Percentiles rank a stretch among this genome's conserved stretches.
Conservation (phyloP, 768 basidiomycete genomes). For the Termitomyces sp. region DNA sequence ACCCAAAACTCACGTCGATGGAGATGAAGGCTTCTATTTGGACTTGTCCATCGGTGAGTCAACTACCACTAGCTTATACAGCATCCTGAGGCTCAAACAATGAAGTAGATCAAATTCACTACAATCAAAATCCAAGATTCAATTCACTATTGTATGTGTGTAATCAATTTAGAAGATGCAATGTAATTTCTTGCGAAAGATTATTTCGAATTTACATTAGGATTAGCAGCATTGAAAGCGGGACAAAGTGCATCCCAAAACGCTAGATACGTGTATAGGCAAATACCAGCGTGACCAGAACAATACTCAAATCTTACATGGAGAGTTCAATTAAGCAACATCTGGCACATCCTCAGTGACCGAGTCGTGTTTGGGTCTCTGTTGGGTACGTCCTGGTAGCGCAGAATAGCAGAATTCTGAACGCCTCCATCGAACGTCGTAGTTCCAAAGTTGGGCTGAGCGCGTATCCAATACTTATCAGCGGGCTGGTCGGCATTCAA, state of each 20-base stretch:
- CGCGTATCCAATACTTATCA: slow-evolving; percentile 38
- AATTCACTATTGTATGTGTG: too few relatives aligned
- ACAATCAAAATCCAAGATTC: too few relatives aligned
- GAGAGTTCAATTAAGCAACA: background rate
- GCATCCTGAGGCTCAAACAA: too few relatives aligned
- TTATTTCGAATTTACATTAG: background rate
- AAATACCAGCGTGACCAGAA: background rate
- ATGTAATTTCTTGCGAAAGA: too few relatives aligned
- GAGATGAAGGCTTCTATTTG: too few relatives aligned
- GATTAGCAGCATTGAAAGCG: slow-evolving; percentile 12
- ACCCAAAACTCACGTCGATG: too few relatives aligned
- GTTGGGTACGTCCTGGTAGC: slow-evolving; percentile 26
- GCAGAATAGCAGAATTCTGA: slow-evolving; percentile 54
- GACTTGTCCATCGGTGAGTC: too few relatives aligned
- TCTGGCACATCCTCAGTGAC: slow-evolving; percentile 30
- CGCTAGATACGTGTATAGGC: slow-evolving; percentile 9
- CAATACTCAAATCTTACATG: background rate
- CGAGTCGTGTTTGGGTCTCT: slow-evolving; percentile 26
- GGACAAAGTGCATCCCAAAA: slow-evolving; percentile 36
- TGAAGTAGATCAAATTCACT: too few relatives aligned
- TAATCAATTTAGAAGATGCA: too few relatives aligned
- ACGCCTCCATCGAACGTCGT: slow-evolving; percentile 32
- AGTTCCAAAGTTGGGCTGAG: slow-evolving; percentile 20
- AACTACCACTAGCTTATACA: too few relatives aligned
- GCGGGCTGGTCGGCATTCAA: slow-evolving; percentile 34